Evolutionary conservation across 164 flowering plant genomes (phyloP), one percentile per base, ranked within the genome.

Genomic region (Tetrastigma voinierianum): DNA sequence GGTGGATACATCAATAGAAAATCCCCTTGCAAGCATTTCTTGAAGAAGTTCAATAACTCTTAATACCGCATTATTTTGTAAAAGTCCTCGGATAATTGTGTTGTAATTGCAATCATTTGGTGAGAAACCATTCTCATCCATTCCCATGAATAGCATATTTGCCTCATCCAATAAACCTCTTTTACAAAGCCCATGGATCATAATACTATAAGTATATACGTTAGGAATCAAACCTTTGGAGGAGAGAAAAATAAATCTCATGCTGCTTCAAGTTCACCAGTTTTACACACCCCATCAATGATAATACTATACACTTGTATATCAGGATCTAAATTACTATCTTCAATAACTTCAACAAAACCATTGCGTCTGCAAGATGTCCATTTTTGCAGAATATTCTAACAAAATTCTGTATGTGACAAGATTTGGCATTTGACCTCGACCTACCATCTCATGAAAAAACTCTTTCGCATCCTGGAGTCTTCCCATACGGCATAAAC

Each of bases 61-160:
- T 32, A 32, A 7, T 32, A 7, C 6, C 40, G 3, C 40, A 32
- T 32, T 32, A 32, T 32, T 32, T 7, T 2, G 40, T 32, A 32
- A 32, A 14, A 49, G 47, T 16, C 71, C 76, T 13, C 10, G 54
- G 9, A 68, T 24, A 0, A 72, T 62, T 11, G 18, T 46, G 60
- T 72, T 56, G 21, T 44, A 78, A 13, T 74, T 74, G 49, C 20
- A 9, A 10, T 47, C 54, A 57, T 58, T 3, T 44, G 81, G 81
- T 7, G 24, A 4, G 10, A 32, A 54, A n/a, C 72, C 75, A 43
- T 64, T 60, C 58, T 64, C 49, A 32, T 53, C 62, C 72, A 74
- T 77, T 67, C 60, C 44, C 6, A 19, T 8, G 23, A 74, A 51
- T 58, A 77, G 10, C 7, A 46, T 46, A 2, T 46, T 24, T 4